phyloP scores from a whole-genome alignment of 345 rosid species.

The Eucalyptus victrix region DNA sequence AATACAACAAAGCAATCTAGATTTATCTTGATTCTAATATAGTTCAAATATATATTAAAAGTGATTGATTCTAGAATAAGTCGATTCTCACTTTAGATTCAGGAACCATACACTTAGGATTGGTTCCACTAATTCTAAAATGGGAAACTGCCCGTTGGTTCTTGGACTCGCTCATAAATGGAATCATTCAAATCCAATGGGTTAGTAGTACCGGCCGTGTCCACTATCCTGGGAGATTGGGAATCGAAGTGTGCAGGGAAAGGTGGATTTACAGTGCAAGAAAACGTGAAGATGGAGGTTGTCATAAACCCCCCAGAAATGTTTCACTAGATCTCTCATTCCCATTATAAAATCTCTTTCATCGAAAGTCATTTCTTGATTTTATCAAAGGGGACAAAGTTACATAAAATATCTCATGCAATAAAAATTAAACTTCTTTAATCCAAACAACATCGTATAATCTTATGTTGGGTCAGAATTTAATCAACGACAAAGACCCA shows the following conservation, averaged over 20 bases:
- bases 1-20: background rate
- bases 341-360: accelerated
- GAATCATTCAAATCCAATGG: background rate
- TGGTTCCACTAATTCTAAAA: accelerated
- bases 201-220: background rate
- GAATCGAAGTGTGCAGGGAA: background rate
- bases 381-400: too few relatives aligned
- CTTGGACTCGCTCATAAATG: background rate
- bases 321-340: accelerated
- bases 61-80: background rate
- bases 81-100: too few relatives aligned
- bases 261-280: constrained; percentile 21
- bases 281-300: constrained; percentile 1
- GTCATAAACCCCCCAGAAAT: background rate
- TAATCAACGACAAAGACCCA: too few relatives aligned
- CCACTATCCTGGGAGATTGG: background rate
- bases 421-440: too few relatives aligned
- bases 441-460: too few relatives aligned
- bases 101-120: accelerated
- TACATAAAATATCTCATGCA: too few relatives aligned
- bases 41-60: too few relatives aligned
- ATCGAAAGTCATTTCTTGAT: too few relatives aligned
- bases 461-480: too few relatives aligned
- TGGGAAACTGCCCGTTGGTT: accelerated
- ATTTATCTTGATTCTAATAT: too few relatives aligned